These are phyloP conservation scores for Komagataella populi DNA, from an alignment of 805 yeast species.

Conservation along the genomic window DNA sequence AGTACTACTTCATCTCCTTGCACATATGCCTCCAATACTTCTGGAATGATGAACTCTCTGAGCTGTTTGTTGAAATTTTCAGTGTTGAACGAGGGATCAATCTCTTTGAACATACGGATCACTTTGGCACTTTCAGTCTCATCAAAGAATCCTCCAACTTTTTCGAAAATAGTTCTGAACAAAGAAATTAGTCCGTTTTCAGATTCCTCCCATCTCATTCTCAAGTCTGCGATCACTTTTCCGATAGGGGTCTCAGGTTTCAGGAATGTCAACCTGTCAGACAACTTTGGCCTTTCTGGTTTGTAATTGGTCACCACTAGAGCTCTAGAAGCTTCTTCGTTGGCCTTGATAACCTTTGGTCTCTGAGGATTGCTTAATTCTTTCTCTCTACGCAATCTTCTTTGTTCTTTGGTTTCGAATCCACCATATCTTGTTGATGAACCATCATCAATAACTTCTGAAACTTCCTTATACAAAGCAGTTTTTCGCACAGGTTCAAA, in stretches of 20 bases:
- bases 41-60: conserved; percentile 90
- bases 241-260: conserved; percentile 61
- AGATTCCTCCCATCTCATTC: conserved; percentile 78
- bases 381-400: conserved; percentile 57
- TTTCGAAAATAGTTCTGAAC: conserved; percentile 67
- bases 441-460: conserved; percentile 88
- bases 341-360: conserved; percentile 56
- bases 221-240: conserved; percentile 42
- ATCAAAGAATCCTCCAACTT: conserved; percentile 78
- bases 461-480: conserved; percentile 75
- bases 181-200: conserved; percentile 83
- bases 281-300: conserved; percentile 53
- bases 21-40: conserved; percentile 87
- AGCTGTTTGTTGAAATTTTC: conserved; percentile 71
- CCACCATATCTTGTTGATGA: conserved; percentile 84
- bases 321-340: conserved; percentile 74
- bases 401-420: conserved; percentile 70
- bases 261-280: conserved; percentile 53
- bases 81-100: conserved; percentile 80
- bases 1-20: conserved; percentile 77
- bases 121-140: conserved; percentile 96
- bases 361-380: conserved; percentile 46
- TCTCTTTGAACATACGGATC: conserved; percentile 66
- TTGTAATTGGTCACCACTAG: conserved; percentile 74
- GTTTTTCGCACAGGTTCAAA: conserved; percentile 93